These are phyloP conservation scores for Cryptomeria japonica DNA, from an alignment of 75 land plant genomes.

Conservation along the genomic window DNA sequence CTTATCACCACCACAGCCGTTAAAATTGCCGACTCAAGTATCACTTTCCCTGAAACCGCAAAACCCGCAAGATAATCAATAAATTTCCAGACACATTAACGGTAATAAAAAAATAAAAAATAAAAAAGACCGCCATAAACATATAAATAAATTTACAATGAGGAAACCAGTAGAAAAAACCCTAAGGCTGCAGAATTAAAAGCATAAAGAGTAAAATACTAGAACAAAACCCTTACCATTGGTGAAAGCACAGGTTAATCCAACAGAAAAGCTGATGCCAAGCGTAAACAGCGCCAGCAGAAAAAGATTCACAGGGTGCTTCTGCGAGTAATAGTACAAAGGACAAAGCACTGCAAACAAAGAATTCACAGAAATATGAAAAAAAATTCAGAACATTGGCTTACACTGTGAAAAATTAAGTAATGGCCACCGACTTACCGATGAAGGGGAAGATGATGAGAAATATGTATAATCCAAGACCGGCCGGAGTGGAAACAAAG, in stretches of 20 bases:
- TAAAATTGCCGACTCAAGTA: slow-evolving; percentile 48
- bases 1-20: slow-evolving; percentile 47
- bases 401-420: too few species aligned
- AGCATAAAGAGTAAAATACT: neutral
- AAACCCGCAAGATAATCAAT: neutral
- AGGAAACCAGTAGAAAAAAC: neutral
- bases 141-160: neutral
- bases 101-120: neutral
- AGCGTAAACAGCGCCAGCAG: slow-evolving; percentile 75
- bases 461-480: slow-evolving; percentile 41
- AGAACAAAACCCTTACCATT: slow-evolving; percentile 44
- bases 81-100: neutral
- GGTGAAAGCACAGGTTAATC: slow-evolving; percentile 75
- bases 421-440: slow-evolving; percentile 23
- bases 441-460: slow-evolving; percentile 38
- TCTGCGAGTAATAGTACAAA: slow-evolving; percentile 62
- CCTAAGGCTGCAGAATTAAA: neutral
- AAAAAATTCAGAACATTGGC: too few species aligned
- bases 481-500: slow-evolving; percentile 39
- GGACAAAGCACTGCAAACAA: slow-evolving; percentile 60
- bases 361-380: neutral
- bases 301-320: slow-evolving; percentile 74
- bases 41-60: slow-evolving; percentile 38
- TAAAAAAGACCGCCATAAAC: neutral
- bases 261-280: slow-evolving; percentile 63